phyloP scores from a whole-genome alignment of 768 basidiomycete genomes.

The Sarcodon aspratus region DNA sequence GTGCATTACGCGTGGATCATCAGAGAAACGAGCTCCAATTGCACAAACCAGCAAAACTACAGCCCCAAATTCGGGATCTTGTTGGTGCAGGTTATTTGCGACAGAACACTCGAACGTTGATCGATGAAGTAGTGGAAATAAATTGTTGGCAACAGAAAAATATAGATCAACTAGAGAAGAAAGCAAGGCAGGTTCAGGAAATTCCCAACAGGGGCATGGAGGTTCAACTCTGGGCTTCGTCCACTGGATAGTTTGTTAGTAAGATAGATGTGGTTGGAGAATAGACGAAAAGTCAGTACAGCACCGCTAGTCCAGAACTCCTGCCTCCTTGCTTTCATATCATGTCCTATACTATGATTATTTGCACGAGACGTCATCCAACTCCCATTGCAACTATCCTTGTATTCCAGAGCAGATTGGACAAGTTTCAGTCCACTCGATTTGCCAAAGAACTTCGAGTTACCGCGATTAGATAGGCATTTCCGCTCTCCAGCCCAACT shows the following conservation, averaged over 20 bases:
- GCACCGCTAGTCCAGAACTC: neutral
- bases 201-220: slow-evolving; percentile 2
- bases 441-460: slow-evolving; percentile 9
- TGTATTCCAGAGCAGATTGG: slow-evolving; percentile 5
- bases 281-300: neutral
- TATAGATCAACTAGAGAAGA: slow-evolving; percentile 29
- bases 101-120: slow-evolving; percentile 29
- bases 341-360: neutral
- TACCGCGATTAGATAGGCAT: neutral
- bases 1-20: slow-evolving; percentile 29
- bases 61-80: slow-evolving; percentile 32
- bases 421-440: slow-evolving; percentile 10
- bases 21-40: slow-evolving; percentile 28
- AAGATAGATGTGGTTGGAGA: neutral
- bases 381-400: slow-evolving; percentile 2
- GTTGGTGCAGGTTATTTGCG: slow-evolving; percentile 22
- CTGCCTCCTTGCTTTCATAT: neutral
- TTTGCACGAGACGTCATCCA: neutral
- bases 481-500: too few species aligned
- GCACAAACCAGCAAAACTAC: slow-evolving; percentile 48
- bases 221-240: neutral
- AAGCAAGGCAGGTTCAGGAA: slow-evolving; percentile 10
- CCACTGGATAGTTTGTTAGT: neutral
- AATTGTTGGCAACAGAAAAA: slow-evolving; percentile 25
- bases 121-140: slow-evolving; percentile 29